Evolutionary conservation across 495 filamentous ascomycete species (phyloP), one percentile per base, ranked within the genome.

Genomic region (Penicillium mononematosum): DNA sequence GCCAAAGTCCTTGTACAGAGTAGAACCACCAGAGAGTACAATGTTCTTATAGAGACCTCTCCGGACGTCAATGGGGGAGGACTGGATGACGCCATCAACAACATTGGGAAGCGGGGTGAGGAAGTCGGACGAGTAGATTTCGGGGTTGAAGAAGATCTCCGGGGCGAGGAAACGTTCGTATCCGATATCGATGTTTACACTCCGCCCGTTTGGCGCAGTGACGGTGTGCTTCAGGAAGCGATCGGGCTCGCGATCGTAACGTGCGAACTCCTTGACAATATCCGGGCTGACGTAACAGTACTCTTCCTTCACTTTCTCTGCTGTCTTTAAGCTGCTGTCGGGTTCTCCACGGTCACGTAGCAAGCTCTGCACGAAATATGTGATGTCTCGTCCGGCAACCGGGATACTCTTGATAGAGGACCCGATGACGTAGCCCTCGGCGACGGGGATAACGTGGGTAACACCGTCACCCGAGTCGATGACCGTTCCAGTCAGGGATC

Each of bases 11-110:
- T 96, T 95, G 81, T 96, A 98, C 53, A 98, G 79, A 11, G 94
- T 98, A 52, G 91, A 96, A 53, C 94, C 94, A 62, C 94, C 94
- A 8, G 93, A 97, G 34, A 98, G 81, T 5, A 98, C 94, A 75
- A 98, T 98, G 74, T 98, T 98, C 87, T 98, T 98, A 81, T 98
- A 98, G 7, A 98, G 83, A 22, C 94, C 94, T 74, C 94, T 81
- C 59, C 94, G 89, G 46, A 98, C 94, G 70, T 98, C 94, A 65
- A 98, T 98, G 31, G 94, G 94, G 42, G 92, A 96, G 20, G 88
- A 91, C 72, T 98, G 94, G 66, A 98, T 98, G 57, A 98, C 94
- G 49, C 87, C 88, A 69, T 98, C 94, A 45, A 98, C 94, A 41
- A 98, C 91, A 46, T 79, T 91, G 31, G 94, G 94, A 3, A 98